Evolutionary conservation across 495 filamentous ascomycete genomes (phyloP).

Genomic region (Xylaria nigripes): DNA sequence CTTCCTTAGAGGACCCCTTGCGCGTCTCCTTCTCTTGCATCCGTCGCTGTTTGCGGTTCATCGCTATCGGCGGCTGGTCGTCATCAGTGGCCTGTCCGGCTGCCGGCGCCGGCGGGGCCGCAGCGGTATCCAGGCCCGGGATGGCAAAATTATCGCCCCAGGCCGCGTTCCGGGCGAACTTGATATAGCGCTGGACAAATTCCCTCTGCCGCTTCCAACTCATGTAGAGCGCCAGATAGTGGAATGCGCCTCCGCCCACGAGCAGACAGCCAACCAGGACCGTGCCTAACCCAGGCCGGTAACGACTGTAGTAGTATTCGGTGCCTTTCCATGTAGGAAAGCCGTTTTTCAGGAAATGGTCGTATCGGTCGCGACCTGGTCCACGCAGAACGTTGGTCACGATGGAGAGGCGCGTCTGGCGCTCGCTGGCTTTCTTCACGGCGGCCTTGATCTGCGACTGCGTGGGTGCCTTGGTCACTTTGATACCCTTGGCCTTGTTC

Average conservation of each 20-base stretch:
- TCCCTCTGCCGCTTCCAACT: conserved; percentile 82
- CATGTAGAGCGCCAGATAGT: conserved; percentile 77
- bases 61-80: conserved; percentile 38
- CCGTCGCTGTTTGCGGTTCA: conserved; percentile 83
- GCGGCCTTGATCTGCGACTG: conserved; percentile 64
- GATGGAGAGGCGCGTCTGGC: conserved; percentile 73
- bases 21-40: conserved; percentile 74
- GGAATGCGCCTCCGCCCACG: conserved; percentile 71
- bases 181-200: conserved; percentile 85
- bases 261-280: conserved; percentile 80
- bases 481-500: conserved; percentile 43
- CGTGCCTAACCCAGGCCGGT: conserved; percentile 78
- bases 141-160: conserved; percentile 76
- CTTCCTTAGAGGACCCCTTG: conserved; percentile 48
- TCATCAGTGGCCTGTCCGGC: conserved; percentile 42
- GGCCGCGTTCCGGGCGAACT: conserved; percentile 74
- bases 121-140: conserved; percentile 53
- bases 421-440: conserved; percentile 65
- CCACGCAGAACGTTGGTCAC: conserved; percentile 81
- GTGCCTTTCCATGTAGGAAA: conserved; percentile 96
- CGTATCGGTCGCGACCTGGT: conserved; percentile 73
- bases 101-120: conserved; percentile 20
- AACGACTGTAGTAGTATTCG: conserved; percentile 94
- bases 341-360: conserved; percentile 88
- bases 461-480: conserved; percentile 63